phyloP scores from a whole-genome alignment of 2,329 filamentous ascomycete species.

The Epicoccum nigrum region DNA sequence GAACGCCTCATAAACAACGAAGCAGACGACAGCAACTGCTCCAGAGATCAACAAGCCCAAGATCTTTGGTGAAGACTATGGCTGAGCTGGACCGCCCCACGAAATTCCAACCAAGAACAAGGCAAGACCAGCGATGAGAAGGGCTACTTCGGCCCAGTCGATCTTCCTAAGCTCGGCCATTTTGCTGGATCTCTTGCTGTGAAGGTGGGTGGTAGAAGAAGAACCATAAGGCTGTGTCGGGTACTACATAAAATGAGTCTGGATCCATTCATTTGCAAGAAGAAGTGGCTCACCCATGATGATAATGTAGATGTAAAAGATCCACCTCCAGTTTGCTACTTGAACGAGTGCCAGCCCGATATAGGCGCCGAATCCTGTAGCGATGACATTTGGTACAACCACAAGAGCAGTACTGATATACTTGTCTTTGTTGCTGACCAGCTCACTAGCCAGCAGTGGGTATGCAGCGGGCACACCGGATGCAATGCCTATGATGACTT shows the following conservation, averaged over 20 bases:
- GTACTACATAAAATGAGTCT: conserved; percentile 34
- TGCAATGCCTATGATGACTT: conserved; percentile 28
- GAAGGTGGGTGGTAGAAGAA: conserved; percentile 57
- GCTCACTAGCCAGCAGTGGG: conserved; percentile 20
- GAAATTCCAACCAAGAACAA: conserved; percentile 53
- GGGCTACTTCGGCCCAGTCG: conserved; percentile 53
- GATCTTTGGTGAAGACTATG: conserved; percentile 25
- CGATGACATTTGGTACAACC: conserved; percentile 25
- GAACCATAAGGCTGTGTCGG: conserved; percentile 50
- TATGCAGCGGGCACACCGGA: conserved; percentile 25
- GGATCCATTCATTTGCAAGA: neutral
- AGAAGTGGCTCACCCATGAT: conserved; percentile 28
- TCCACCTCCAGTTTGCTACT: conserved; percentile 53
- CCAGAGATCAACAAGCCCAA: conserved; percentile 33
- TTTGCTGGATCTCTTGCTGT: conserved; percentile 32
- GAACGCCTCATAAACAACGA: conserved; percentile 27
- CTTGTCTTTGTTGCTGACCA: conserved; percentile 43
- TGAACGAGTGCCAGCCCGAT: conserved; percentile 51
- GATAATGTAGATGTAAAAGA: conserved; percentile 57
- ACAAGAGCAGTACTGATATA: conserved; percentile 22
- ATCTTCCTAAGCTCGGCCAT: conserved; percentile 35
- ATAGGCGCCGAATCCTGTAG: conserved; percentile 52
- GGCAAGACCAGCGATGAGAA: conserved; percentile 51
- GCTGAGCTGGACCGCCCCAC: conserved; percentile 46
- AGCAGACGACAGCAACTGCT: conserved; percentile 18